Conservation (phyloP, 106 monocot species). For the Dioscorea alata region DNA sequence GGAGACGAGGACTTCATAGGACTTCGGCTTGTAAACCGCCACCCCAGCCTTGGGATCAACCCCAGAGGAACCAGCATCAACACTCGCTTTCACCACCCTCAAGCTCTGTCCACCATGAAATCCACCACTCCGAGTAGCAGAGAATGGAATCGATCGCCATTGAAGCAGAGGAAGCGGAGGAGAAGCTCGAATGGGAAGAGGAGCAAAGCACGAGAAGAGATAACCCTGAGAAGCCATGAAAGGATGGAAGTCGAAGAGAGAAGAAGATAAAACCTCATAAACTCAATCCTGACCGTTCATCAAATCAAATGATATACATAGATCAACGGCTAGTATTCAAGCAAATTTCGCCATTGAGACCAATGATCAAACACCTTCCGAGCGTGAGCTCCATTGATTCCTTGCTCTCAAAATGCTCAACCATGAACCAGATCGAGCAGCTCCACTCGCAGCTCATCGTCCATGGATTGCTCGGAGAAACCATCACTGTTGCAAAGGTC, state of each 20-base stretch:
- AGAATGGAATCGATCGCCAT: too few species aligned
- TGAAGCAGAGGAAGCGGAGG: not conserved
- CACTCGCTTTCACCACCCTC: too few species aligned
- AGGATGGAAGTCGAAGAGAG: not conserved
- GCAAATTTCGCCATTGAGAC: too few species aligned
- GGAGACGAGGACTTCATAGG: conserved; percentile 82
- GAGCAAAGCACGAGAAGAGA: too few species aligned
- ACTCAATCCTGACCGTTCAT: not conserved
- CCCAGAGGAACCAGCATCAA: too few species aligned
- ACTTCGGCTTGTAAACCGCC: conserved; percentile 81
- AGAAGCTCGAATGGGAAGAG: not conserved
- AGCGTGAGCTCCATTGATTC: conserved; percentile 1
- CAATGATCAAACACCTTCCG: too few species aligned
- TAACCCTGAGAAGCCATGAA: not conserved
- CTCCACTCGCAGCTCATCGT: conserved; percentile 28
- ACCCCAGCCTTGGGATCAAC: conserved; percentile 52
- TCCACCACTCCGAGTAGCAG: not conserved
- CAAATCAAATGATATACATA: too few species aligned
- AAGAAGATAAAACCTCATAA: too few species aligned
- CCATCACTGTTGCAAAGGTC: conserved; percentile 14
- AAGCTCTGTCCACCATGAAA: not conserved
- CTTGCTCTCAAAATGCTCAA: conserved; percentile 23
- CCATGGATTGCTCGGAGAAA: conserved; percentile 8
- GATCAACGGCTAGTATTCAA: too few species aligned
- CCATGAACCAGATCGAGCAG: conserved; percentile 23